phyloP scores from a whole-genome alignment of 768 basidiomycete species.

The Boletus tylopilopsis region DNA sequence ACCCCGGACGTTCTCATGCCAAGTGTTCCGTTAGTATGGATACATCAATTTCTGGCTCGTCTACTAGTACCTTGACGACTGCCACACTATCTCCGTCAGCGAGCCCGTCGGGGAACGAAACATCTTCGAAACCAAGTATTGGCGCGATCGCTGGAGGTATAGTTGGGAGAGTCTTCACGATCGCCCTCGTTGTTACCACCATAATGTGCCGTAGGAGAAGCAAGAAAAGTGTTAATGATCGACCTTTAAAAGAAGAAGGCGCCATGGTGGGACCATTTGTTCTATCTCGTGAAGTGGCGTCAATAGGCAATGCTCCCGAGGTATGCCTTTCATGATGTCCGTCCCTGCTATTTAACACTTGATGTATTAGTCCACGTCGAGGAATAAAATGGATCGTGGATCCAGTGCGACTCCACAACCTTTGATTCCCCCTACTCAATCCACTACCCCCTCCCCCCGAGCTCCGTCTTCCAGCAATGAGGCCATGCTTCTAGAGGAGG shows the following conservation, averaged over 20 bases:
- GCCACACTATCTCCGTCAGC: neutral
- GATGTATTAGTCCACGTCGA: no score
- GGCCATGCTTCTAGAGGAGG: no score
- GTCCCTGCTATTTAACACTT: no score
- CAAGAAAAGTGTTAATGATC: neutral
- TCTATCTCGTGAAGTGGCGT: neutral
- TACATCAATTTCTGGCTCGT: neutral
- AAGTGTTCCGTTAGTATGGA: neutral
- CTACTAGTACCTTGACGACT: neutral
- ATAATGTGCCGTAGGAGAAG: slow-evolving; percentile 5
- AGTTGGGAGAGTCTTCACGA: neutral
- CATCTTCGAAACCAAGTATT: neutral
- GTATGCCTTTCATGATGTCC: no score
- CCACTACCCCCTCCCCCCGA: no score
- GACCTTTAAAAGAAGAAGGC: neutral
- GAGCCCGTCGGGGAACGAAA: neutral
- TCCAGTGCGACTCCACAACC: no score
- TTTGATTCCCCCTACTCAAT: no score
- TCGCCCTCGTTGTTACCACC: neutral
- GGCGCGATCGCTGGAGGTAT: slow-evolving; percentile 7
- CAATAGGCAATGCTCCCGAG: no score
- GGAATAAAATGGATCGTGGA: no score
- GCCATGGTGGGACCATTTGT: slow-evolving; percentile 5
- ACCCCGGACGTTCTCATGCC: no score
- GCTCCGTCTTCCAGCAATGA: no score